Evolutionary conservation across 176 grass and related monocot genomes (phyloP).

Genomic region (Bromus sterilis): DNA sequence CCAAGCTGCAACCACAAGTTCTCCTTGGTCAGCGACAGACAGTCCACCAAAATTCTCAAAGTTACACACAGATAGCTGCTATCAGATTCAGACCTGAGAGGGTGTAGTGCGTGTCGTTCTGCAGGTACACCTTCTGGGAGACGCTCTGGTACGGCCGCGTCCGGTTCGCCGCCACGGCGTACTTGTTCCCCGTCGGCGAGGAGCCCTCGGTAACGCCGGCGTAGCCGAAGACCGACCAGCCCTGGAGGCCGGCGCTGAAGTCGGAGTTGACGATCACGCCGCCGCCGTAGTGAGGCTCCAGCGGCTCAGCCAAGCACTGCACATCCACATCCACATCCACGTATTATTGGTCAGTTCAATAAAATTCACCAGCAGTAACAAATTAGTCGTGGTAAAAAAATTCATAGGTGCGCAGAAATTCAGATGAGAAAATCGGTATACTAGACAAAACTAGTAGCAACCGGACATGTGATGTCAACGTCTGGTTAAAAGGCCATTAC

Average conservation of each 20-base stretch:
- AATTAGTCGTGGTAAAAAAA: background rate
- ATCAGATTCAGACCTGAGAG: constrained; percentile 46
- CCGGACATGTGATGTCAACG: constrained; percentile 7
- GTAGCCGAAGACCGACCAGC: constrained; percentile 59
- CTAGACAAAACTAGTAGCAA: background rate
- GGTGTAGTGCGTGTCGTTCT: constrained; percentile 62
- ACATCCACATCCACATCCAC: background rate
- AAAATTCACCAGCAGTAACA: background rate
- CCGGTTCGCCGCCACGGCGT: constrained; percentile 27
- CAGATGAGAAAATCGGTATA: background rate
- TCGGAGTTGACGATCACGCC: constrained; percentile 75
- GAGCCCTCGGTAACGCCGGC: constrained; percentile 15
- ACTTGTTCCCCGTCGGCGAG: constrained; percentile 53
- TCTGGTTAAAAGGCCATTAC: constrained; percentile 21
- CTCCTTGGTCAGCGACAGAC: background rate
- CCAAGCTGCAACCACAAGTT: constrained; percentile 41
- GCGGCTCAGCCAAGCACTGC: constrained; percentile 79
- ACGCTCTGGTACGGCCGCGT: constrained; percentile 53
- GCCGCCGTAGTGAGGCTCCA: constrained; percentile 62
- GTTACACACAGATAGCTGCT: background rate
- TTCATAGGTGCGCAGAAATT: background rate
- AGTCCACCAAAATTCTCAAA: background rate
- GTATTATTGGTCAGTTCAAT: background rate
- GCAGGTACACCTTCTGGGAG: constrained; percentile 70
- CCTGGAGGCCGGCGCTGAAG: constrained; percentile 42